phyloP scores from a whole-genome alignment of 2,329 filamentous ascomycete genomes.

The Talaromyces sp. region DNA sequence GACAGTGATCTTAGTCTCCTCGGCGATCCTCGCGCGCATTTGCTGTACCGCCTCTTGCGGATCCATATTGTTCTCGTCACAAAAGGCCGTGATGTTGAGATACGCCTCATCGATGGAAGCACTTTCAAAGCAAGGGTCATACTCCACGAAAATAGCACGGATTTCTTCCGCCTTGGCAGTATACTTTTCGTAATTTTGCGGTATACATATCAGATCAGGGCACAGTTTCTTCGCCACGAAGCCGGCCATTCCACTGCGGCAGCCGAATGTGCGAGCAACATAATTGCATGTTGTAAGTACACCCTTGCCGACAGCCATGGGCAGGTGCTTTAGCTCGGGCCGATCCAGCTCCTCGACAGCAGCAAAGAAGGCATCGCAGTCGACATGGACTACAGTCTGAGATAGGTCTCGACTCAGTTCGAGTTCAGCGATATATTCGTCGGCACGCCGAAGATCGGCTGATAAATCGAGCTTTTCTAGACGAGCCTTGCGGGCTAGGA shows the following conservation, averaged over 20 bases:
- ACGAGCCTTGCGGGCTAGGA: conserved; percentile 69
- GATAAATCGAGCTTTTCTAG: conserved; percentile 74
- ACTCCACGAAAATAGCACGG: conserved; percentile 74
- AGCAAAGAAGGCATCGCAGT: conserved; percentile 97
- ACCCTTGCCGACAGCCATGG: conserved; percentile 83
- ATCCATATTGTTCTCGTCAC: conserved; percentile 61
- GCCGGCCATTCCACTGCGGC: conserved; percentile 89
- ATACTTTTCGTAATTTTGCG: conserved; percentile 88
- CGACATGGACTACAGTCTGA: conserved; percentile 83
- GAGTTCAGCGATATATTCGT: conserved; percentile 75
- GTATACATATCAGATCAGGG: conserved; percentile 75
- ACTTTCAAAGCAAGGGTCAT: conserved; percentile 87
- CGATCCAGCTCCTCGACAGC: conserved; percentile 82
- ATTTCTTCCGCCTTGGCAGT: conserved; percentile 85
- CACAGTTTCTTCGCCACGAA: conserved; percentile 96
- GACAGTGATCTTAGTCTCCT: conserved; percentile 77
- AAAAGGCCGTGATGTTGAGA: conserved; percentile 89
- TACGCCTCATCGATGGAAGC: conserved; percentile 97
- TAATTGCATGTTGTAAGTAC: conserved; percentile 79
- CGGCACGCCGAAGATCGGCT: conserved; percentile 69
- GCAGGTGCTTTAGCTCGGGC: conserved; percentile 78
- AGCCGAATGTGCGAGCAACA: conserved; percentile 81
- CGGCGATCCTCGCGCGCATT: conserved; percentile 71
- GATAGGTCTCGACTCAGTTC: conserved; percentile 76
- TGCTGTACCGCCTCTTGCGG: conserved; percentile 73